phyloP scores from a whole-genome alignment of 768 basidiomycete genomes.

The Termitomyces sp. region DNA sequence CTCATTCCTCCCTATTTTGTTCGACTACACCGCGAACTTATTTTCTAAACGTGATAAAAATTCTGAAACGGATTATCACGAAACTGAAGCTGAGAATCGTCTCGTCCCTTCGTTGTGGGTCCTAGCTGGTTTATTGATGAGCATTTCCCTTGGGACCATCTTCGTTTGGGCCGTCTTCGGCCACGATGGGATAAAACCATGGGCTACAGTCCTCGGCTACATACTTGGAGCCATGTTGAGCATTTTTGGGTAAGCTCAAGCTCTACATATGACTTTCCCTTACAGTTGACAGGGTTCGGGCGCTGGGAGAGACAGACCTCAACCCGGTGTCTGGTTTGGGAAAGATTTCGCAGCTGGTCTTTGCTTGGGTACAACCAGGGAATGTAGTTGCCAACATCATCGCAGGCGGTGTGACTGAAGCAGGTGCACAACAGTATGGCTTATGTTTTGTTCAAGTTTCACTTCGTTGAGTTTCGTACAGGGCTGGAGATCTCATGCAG shows the following conservation, averaged over 20 bases:
- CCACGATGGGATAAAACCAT: constrained; percentile 85
- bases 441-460: neutral
- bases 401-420: constrained; percentile 94
- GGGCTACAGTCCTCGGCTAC: constrained; percentile 89
- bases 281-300: constrained; percentile 61
- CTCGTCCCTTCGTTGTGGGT: constrained; percentile 85
- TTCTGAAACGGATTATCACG: constrained; percentile 39
- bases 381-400: constrained; percentile 98
- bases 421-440: constrained; percentile 87
- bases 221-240: constrained; percentile 78
- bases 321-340: constrained; percentile 91
- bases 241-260: constrained; percentile 67
- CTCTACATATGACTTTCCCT: neutral
- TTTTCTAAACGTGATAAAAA: constrained; percentile 19
- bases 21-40: constrained; percentile 41
- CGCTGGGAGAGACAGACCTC: constrained; percentile 92
- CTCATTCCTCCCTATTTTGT: constrained; percentile 72
- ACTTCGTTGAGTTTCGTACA: constrained; percentile 21
- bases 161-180: constrained; percentile 91
- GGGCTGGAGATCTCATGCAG: constrained; percentile 97
- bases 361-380: constrained; percentile 91
- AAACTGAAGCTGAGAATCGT: constrained; percentile 72
- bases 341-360: constrained; percentile 91
- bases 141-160: constrained; percentile 63
- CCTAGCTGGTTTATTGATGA: constrained; percentile 52